These are phyloP conservation scores for Podaxis sp. DNA, from an alignment of 768 basidiomycete genomes.

Conservation along the genomic window DNA sequence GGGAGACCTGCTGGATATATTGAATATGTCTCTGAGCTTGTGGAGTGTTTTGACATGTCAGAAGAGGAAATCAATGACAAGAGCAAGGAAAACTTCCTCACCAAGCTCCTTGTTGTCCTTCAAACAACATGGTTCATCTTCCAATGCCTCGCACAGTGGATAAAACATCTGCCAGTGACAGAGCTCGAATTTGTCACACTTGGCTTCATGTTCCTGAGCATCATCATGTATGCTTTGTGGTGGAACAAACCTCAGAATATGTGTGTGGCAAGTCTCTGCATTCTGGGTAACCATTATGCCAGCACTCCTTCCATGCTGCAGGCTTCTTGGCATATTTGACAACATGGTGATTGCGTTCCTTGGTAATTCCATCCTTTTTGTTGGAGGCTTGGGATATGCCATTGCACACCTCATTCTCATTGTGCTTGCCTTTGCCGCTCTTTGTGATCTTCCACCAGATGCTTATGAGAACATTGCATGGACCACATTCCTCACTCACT, in stretches of 20 bases:
- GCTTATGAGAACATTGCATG: neutral
- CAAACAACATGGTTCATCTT: slow-evolving; percentile 25
- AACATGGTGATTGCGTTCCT: neutral
- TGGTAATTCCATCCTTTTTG: neutral
- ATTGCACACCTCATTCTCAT: neutral
- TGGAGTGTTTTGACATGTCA: slow-evolving; percentile 7
- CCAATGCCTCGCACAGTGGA: slow-evolving; percentile 11
- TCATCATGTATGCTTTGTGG: slow-evolving; percentile 8
- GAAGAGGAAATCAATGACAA: slow-evolving; percentile 23
- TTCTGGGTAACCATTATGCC: neutral
- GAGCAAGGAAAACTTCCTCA: slow-evolving; percentile 25
- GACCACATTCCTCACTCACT: neutral
- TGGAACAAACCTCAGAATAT: slow-evolving; percentile 11
- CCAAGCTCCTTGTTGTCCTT: slow-evolving; percentile 23
- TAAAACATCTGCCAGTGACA: neutral
- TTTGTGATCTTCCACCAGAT: neutral
- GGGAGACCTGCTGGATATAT: neutral
- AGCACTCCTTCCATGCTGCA: neutral
- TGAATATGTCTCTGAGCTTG: neutral
- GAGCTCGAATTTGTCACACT: slow-evolving; percentile 7
- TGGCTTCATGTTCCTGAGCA: slow-evolving; percentile 6
- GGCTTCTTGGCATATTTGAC: neutral
- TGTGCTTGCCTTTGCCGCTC: neutral
- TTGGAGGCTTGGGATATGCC: neutral
- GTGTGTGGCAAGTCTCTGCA: neutral